Evolutionary conservation across 164 flowering plant genomes (phyloP).

Genomic region (Euptelea pleiosperma): DNA sequence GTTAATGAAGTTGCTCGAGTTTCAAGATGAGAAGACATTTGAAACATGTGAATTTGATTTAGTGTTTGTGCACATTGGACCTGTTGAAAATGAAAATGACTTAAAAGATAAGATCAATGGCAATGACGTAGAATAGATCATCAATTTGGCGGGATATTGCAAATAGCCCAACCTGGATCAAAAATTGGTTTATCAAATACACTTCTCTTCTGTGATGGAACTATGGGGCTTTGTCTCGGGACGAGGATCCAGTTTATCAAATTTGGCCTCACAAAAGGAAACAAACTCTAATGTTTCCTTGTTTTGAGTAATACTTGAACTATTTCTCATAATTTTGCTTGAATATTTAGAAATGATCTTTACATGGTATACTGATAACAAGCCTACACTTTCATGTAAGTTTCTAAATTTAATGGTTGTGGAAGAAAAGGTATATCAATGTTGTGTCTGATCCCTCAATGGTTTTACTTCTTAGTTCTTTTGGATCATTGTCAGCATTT

Average conservation of each 20-base stretch:
- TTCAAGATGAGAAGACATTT: conserved; percentile 52
- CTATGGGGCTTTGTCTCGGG: conserved; percentile 46
- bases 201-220: conserved; percentile 76
- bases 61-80: conserved; percentile 64
- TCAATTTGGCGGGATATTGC: conserved; percentile 58
- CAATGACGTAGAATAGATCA: conserved; percentile 31
- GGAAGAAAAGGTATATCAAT: too few species aligned
- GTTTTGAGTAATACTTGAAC: neutral
- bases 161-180: conserved; percentile 45
- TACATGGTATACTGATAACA: too few species aligned
- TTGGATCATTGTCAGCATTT: too few species aligned
- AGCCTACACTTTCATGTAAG: too few species aligned
- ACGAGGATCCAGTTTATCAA: conserved; percentile 32
- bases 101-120: conserved; percentile 19
- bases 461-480: too few species aligned
- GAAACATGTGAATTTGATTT: conserved; percentile 65
- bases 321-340: neutral
- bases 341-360: neutral
- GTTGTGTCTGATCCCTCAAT: too few species aligned
- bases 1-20: conserved; percentile 70
- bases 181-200: conserved; percentile 67
- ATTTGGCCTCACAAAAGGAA: conserved; percentile 21
- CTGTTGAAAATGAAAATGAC: conserved; percentile 25
- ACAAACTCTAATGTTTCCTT: conserved; percentile 34
- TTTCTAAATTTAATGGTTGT: too few species aligned